phyloP scores from a whole-genome alignment of 306 rosid species.

The Spatholobus suberectus region DNA sequence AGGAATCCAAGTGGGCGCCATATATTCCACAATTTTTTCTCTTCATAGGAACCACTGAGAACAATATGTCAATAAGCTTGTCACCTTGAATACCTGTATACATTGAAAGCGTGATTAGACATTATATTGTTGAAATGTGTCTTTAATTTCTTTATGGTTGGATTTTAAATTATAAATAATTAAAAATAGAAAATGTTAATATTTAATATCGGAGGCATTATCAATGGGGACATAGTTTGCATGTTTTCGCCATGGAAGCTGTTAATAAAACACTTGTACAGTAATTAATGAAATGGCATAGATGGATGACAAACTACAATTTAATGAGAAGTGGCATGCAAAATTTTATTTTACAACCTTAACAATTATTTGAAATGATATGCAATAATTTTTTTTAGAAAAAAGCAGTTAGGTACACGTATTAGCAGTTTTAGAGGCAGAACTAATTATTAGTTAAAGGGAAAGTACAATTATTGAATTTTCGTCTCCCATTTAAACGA shows the following conservation, averaged over 20 bases:
- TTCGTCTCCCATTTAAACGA: not conserved
- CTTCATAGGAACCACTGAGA: constrained; percentile 34
- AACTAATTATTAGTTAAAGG: not conserved
- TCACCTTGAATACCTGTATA: constrained; percentile 24
- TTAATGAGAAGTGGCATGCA: not conserved
- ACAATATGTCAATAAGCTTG: not conserved
- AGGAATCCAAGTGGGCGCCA: constrained; percentile 48
- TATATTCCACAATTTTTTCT: constrained; percentile 43
- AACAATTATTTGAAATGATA: not conserved
- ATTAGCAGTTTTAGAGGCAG: not conserved
- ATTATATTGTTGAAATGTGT: constrained; percentile 26
- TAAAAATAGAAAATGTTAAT: not conserved
- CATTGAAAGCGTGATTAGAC: constrained; percentile 49
- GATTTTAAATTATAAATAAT: not conserved
- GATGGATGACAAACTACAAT: not conserved
- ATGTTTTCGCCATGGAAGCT: too few species aligned
- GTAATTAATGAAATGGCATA: not conserved
- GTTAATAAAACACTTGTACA: too few species aligned
- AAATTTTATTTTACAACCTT: not conserved
- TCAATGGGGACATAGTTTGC: not conserved
- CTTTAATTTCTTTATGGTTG: constrained; percentile 23
- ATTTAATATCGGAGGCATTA: constrained; percentile 4
- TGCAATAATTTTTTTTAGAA: not conserved
- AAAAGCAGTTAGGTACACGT: not conserved
- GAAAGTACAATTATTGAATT: not conserved